phyloP scores from a whole-genome alignment of 495 filamentous ascomycete genomes.

The Neurospora tetraspora region DNA sequence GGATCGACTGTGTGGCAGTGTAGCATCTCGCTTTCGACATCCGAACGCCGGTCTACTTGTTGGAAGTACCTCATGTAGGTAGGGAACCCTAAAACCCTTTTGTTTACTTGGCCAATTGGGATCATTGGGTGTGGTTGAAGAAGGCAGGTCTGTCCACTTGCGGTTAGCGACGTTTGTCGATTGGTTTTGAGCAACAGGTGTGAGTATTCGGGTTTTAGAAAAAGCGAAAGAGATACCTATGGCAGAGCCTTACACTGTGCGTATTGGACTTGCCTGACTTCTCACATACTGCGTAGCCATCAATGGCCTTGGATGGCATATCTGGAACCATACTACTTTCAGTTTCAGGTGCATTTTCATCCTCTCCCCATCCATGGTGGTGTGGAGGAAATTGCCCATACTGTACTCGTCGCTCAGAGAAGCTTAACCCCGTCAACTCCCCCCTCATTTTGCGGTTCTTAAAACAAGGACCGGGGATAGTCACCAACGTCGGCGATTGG shows the following conservation, averaged over 20 bases:
- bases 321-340: constrained; percentile 1
- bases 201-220: background rate
- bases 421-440: background rate
- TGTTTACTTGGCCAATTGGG: background rate
- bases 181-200: background rate
- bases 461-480: background rate
- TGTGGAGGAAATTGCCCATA: background rate
- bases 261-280: background rate
- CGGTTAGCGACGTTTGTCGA: background rate
- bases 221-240: background rate
- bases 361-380: background rate
- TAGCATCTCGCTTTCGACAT: background rate
- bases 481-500: background rate
- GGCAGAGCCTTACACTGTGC: background rate
- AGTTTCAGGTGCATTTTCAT: constrained; percentile 5
- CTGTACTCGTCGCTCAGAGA: background rate
- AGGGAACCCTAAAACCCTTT: background rate
- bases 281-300: background rate
- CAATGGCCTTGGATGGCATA: background rate
- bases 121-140: background rate
- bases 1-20: background rate
- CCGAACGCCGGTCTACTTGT: background rate
- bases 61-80: background rate
- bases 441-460: background rate
- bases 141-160: background rate